Percentiles rank a stretch among this genome's conserved stretches.
Conservation (phyloP, 345 rosid genomes). For the Eucalyptus guilfoylei region DNA sequence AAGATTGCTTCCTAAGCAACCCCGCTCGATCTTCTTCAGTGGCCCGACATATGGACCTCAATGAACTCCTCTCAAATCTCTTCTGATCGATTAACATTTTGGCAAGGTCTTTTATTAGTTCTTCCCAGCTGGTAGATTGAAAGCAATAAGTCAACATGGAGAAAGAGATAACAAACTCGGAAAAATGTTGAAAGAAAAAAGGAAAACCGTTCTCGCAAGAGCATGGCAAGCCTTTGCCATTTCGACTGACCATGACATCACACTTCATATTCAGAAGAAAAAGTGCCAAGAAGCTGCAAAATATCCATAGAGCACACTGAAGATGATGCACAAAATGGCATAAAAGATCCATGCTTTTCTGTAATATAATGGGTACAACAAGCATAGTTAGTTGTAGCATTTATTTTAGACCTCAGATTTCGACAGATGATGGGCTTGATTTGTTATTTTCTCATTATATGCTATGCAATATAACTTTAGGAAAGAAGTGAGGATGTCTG, state of each 20-base stretch:
- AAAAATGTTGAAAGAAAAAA: not conserved
- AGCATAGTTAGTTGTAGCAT: not conserved
- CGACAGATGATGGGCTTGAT: not conserved
- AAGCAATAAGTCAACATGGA: not conserved
- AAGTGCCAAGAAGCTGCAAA: slow-evolving; percentile 69
- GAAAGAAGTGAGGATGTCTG: not conserved
- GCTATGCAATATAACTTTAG: not conserved
- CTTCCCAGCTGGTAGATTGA: slow-evolving; percentile 57
- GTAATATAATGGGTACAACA: not conserved
- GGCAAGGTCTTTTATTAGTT: slow-evolving; percentile 72
- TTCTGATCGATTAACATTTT: slow-evolving; percentile 68
- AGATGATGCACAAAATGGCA: not conserved
- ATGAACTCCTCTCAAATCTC: slow-evolving; percentile 78
- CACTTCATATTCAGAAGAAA: slow-evolving; percentile 68
- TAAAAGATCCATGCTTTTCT: not conserved
- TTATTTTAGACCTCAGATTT: not conserved
- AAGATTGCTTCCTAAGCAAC: no score
- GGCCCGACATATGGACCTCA: slow-evolving; percentile 65
- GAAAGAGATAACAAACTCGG: not conserved
- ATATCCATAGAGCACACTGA: not conserved
- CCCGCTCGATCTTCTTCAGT: slow-evolving; percentile 34
- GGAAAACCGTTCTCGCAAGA: slow-evolving; percentile 73
- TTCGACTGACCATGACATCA: slow-evolving; percentile 81
- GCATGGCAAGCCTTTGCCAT: slow-evolving; percentile 82
- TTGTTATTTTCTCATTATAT: not conserved